Conservation (phyloP, 495 filamentous ascomycete genomes). For the Poronia punctata region DNA sequence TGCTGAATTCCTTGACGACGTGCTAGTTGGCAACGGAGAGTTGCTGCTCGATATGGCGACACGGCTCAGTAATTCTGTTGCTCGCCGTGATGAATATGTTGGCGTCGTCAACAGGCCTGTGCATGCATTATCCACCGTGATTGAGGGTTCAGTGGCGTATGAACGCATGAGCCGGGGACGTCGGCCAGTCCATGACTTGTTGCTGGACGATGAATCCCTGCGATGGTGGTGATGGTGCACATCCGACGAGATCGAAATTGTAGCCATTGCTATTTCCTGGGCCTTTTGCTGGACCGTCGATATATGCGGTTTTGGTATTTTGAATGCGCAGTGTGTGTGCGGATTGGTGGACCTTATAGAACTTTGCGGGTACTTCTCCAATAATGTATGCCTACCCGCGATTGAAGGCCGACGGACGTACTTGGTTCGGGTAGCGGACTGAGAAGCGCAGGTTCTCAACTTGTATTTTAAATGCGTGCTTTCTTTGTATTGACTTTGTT, state of each 20-base stretch:
- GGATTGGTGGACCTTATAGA: no score
- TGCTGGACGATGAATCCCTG: slow-evolving; percentile 31
- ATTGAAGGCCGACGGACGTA: no score
- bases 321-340: neutral
- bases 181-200: slow-evolving; percentile 22
- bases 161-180: slow-evolving; percentile 45
- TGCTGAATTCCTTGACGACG: slow-evolving; percentile 5
- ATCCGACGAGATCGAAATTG: slow-evolving; percentile 16
- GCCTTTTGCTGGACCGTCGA: neutral
- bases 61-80: slow-evolving; percentile 44
- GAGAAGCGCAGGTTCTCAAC: no score
- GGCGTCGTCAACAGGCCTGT: slow-evolving; percentile 39
- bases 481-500: no score
- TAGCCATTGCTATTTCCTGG: slow-evolving; percentile 4
- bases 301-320: slow-evolving; percentile 1
- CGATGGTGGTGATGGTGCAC: slow-evolving; percentile 17
- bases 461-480: no score
- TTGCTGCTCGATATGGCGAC: slow-evolving; percentile 41
- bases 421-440: no score
- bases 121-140: slow-evolving; percentile 48
- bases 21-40: slow-evolving; percentile 20
- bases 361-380: no score
- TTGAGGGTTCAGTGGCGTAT: slow-evolving; percentile 45
- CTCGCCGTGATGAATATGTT: slow-evolving; percentile 35
- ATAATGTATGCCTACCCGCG: no score